Base-by-base conservation (phyloP, 345 rosid genomes). In the Cochlearia excelsa region DNA sequence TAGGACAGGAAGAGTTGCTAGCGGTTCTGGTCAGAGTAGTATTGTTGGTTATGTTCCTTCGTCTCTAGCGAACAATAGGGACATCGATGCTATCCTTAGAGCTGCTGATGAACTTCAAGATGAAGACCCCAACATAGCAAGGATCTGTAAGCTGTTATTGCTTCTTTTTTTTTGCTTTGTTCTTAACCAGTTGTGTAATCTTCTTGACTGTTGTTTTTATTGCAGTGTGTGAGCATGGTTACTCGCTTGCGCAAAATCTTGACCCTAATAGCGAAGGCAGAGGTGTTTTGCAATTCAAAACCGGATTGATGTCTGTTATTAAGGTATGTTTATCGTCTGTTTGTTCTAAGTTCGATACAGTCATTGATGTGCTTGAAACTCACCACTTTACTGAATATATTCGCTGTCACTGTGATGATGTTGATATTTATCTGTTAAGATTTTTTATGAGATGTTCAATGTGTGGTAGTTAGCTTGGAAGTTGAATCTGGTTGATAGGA, bases 261-360 rank as follows among this genome's bases (percentile, higher is more conserved):
- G 99, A 93, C 69, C 99, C 99, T 29, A 83, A 89, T 57, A 86
- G 99, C 16, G 99, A 93, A 73, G 97, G 97, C 50, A 89, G 99
- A 70, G 99, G 99, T 47, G 99, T 93, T 65, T 68, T 93, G 46
- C 99, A 93, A 46, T 93, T 93, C 81, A 93, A 93, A 82, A 93
- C 97, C 45, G 97, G 99, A 49, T 68, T 93, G 62, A 86, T 83
- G 94, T 93, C 99, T 1, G 89, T 93, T 57, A 90, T 93, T 57
- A 93, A 93, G 95, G 98, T 92, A 33, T 61, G 10, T 16, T 34
- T 60, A 57, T 41, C 29, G 51, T 35, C 7, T 30, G 3, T 54
- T 8, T 10, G 26, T 60, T 60, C 11, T 57, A 41, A 3, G 54
- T 65, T 54, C 16, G 39, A 42, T 43, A 28, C 4, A 4, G 40